Percentiles rank a stretch among this genome's conserved stretches.
Evolutionary conservation across 257 asterid species (phyloP).

Genomic region (Petrea volubilis): DNA sequence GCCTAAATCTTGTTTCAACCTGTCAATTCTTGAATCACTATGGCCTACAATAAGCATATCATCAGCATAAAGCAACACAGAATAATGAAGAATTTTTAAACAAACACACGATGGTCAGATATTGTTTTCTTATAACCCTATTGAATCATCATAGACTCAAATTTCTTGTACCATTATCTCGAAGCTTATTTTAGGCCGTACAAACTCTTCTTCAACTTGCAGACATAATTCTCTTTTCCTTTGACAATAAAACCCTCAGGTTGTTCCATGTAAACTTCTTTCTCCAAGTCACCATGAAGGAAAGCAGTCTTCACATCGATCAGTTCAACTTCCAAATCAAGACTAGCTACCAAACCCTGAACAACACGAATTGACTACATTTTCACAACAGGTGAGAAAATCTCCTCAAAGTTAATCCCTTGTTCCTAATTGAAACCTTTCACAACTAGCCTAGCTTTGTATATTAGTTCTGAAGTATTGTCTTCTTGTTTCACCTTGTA

Average conservation of each 20-base stretch:
- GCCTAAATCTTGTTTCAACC: background rate
- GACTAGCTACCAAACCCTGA: background rate
- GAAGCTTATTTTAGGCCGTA: too few relatives aligned
- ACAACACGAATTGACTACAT: background rate
- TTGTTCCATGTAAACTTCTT: background rate
- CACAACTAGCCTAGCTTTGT: background rate
- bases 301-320: conserved; percentile 17
- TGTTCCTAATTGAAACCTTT: background rate
- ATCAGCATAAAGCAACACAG: background rate
- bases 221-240: background rate
- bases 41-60: too few relatives aligned
- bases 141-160: too few relatives aligned
- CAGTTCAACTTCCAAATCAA: conserved; percentile 12
- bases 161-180: too few relatives aligned
- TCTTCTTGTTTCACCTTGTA: background rate
- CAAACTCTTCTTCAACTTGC: too few relatives aligned
- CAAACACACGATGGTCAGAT: background rate
- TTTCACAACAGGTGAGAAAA: background rate
- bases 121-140: too few relatives aligned
- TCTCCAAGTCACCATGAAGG: background rate
- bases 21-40: background rate
- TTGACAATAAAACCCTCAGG: background rate
- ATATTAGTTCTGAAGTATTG: background rate
- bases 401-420: background rate
- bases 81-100: background rate